Percentiles rank a stretch among this genome's conserved stretches.
phyloP scores from a whole-genome alignment of 345 rosid species.

The Aurinia saxatilis region DNA sequence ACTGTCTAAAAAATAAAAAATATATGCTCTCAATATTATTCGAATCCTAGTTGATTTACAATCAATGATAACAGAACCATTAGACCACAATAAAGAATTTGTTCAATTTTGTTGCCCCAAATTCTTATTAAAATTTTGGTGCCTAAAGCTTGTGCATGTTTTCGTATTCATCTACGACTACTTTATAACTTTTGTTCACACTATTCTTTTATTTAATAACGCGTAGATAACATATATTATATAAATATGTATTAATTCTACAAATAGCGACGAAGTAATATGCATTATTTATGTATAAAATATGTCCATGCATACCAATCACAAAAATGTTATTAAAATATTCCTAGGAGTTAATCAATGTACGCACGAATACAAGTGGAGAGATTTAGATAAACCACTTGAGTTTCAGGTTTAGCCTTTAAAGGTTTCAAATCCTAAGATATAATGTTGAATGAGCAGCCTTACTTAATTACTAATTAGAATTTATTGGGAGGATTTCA shows the following conservation, averaged over 20 bases:
- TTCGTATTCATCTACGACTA: constrained; percentile 7
- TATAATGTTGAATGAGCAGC: not conserved
- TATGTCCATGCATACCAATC: constrained; percentile 22
- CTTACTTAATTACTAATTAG: not conserved
- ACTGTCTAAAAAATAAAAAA: too few species aligned
- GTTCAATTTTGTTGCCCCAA: too few species aligned
- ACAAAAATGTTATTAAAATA: not conserved
- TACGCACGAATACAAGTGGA: not conserved
- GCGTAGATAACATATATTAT: constrained; percentile 1
- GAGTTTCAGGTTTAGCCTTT: constrained; percentile 11
- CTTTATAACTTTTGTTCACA: constrained; percentile 18
- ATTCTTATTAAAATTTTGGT: too few species aligned
- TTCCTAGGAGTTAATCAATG: not conserved
- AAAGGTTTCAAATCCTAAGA: not conserved
- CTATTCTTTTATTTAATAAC: not conserved
- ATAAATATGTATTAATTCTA: not conserved
- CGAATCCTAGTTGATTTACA: too few species aligned
- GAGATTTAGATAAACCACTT: constrained; percentile 4
- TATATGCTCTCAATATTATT: too few species aligned
- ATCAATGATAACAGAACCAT: too few species aligned
- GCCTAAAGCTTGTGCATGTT: too few species aligned
- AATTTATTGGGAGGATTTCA: too few species aligned
- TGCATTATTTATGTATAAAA: constrained; percentile 10
- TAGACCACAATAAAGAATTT: too few species aligned
- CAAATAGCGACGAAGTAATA: constrained; percentile 8